These are phyloP conservation scores for Ramaria rubella DNA, from an alignment of 768 basidiomycete species.

Conservation along the genomic window DNA sequence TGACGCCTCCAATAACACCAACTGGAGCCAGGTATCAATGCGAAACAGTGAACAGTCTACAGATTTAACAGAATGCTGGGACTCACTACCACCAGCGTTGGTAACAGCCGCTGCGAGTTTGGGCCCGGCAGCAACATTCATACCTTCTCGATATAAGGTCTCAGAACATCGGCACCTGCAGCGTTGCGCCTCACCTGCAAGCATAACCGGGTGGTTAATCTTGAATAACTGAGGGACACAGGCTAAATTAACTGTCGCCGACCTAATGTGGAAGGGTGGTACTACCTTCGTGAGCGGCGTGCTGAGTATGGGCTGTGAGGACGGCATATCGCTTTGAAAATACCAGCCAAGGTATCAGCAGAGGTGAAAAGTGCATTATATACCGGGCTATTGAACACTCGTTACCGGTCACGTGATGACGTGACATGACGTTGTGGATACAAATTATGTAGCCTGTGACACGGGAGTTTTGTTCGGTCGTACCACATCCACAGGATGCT, in stretches of 20 bases:
- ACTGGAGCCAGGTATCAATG: conserved; percentile 28
- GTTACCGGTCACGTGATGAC: background rate
- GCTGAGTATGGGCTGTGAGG: conserved; percentile 56
- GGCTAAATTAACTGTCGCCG: background rate
- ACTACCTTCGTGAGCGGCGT: conserved; percentile 57
- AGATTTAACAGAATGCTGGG: background rate
- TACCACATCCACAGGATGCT: no score
- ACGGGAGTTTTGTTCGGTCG: background rate
- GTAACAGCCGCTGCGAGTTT: conserved; percentile 84
- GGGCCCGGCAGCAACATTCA: conserved; percentile 85
- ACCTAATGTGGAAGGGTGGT: background rate
- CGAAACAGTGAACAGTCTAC: conserved; percentile 41
- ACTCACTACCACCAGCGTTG: conserved; percentile 55
- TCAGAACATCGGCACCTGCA: background rate
- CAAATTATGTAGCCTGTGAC: no score
- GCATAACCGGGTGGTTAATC: conserved; percentile 78
- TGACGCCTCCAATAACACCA: conserved; percentile 82
- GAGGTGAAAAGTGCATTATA: background rate
- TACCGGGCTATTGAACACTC: background rate
- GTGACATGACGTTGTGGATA: no score
- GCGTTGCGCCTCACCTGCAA: conserved; percentile 46
- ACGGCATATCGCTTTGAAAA: conserved; percentile 45
- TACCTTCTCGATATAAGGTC: conserved; percentile 35
- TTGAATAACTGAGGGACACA: conserved; percentile 42
- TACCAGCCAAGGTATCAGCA: background rate